Evolutionary conservation across 2,329 filamentous ascomycete species (phyloP).

Genomic region (Westerdykella aurantiaca): DNA sequence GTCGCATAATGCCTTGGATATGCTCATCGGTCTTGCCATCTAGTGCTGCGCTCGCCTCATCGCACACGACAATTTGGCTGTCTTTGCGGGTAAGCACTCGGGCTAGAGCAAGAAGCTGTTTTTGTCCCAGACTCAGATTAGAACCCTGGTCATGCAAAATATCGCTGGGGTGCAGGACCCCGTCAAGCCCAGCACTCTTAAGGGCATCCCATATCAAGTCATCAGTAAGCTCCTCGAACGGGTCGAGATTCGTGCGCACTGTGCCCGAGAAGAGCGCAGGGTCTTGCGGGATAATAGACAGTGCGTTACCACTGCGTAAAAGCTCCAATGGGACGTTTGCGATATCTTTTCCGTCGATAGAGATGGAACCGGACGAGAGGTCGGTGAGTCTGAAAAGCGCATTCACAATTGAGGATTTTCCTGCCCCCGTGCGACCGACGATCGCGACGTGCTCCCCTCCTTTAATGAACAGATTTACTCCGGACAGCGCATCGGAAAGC

Average conservation of each 20-base stretch:
- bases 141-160: no score
- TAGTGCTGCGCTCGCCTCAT: constrained; percentile 84
- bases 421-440: constrained; percentile 48
- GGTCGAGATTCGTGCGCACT: constrained; percentile 71
- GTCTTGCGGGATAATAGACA: constrained; percentile 47
- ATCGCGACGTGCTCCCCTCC: constrained; percentile 34
- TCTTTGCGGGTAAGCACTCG: constrained; percentile 71
- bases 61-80: constrained; percentile 83
- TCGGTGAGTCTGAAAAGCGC: constrained; percentile 44
- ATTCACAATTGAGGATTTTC: constrained; percentile 45
- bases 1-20: constrained; percentile 80
- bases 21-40: constrained; percentile 93
- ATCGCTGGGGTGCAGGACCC: constrained; percentile 23
- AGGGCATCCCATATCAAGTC: constrained; percentile 62
- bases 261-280: constrained; percentile 43
- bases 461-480: no score
- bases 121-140: constrained; percentile 59
- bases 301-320: constrained; percentile 33
- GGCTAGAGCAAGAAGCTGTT: constrained; percentile 87
- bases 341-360: constrained; percentile 46
- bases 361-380: constrained; percentile 35
- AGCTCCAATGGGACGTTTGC: constrained; percentile 34
- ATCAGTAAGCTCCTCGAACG: constrained; percentile 85
- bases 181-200: constrained; percentile 77
- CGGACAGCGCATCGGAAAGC: not conserved